These are phyloP conservation scores for Ogataea chonburiensis DNA, from an alignment of 805 yeast genomes.

Conservation along the genomic window DNA sequence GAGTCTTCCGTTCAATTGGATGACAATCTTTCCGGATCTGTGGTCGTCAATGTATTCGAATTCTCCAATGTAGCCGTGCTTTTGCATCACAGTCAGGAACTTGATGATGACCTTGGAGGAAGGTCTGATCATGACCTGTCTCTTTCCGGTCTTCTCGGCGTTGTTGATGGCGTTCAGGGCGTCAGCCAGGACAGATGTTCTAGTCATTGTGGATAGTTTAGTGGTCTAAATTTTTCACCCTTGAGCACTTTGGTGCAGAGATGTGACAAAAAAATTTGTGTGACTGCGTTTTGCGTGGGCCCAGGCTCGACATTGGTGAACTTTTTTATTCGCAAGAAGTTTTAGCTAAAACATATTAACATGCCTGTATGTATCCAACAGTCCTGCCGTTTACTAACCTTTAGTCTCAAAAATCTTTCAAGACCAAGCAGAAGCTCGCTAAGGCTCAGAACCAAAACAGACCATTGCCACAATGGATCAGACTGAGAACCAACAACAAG, in stretches of 20 bases:
- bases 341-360: slow-evolving; percentile 14
- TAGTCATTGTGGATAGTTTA: slow-evolving; percentile 65
- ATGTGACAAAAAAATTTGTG: slow-evolving; percentile 6
- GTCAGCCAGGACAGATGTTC: slow-evolving; percentile 98
- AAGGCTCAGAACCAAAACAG: slow-evolving; percentile 99
- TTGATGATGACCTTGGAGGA: slow-evolving; percentile 97
- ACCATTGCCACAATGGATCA: slow-evolving; percentile 99
- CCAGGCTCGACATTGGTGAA: slow-evolving; percentile 7
- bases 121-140: slow-evolving; percentile 98
- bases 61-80: slow-evolving; percentile 97
- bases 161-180: slow-evolving; percentile 97
- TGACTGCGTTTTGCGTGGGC: slow-evolving; percentile 14
- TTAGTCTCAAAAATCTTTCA: slow-evolving; percentile 92
- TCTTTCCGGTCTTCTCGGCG: slow-evolving; percentile 99
- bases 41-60: slow-evolving; percentile 98
- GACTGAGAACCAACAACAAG: slow-evolving; percentile 96
- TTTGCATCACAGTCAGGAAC: slow-evolving; percentile 95
- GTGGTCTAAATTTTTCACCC: slow-evolving; percentile 9
- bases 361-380: slow-evolving; percentile 26
- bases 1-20: slow-evolving; percentile 95
- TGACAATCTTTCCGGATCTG: slow-evolving; percentile 97
- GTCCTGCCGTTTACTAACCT: slow-evolving; percentile 6
- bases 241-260: slow-evolving; percentile 7
- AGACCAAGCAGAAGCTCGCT: slow-evolving; percentile 97
- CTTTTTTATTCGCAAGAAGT: slow-evolving; percentile 8